Conservation (phyloP, 2,329 filamentous ascomycete species). For the Pseudocercospora crystallina region DNA sequence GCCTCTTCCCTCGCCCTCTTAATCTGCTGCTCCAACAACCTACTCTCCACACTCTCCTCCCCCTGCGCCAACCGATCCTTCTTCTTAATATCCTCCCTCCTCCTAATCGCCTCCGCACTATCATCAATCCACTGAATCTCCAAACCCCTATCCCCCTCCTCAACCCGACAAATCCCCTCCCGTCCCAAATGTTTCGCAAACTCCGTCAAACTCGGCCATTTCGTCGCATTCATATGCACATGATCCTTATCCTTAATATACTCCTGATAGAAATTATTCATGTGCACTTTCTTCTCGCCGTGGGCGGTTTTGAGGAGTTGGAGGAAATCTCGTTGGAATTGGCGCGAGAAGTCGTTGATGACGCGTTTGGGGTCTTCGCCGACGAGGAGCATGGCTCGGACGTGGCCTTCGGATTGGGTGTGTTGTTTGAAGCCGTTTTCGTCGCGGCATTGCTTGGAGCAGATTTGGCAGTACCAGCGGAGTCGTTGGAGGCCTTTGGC, state of each 20-base stretch:
- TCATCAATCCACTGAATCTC: slow-evolving; percentile 91
- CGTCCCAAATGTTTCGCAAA: slow-evolving; percentile 83
- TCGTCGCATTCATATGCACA: slow-evolving; percentile 90
- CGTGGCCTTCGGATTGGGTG: slow-evolving; percentile 78
- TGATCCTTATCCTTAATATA: slow-evolving; percentile 88
- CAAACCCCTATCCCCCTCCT: slow-evolving; percentile 84
- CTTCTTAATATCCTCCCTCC: slow-evolving; percentile 76
- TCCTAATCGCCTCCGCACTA: slow-evolving; percentile 76
- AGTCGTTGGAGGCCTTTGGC: slow-evolving; percentile 74
- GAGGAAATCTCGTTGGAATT: slow-evolving; percentile 81
- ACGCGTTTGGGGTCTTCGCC: slow-evolving; percentile 83
- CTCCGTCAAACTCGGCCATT: slow-evolving; percentile 83
- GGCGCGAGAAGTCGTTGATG: slow-evolving; percentile 76
- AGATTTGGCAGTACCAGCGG: slow-evolving; percentile 86
- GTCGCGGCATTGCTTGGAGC: slow-evolving; percentile 74
- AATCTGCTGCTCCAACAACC: slow-evolving; percentile 80
- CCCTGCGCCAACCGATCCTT: slow-evolving; percentile 87
- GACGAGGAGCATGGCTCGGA: slow-evolving; percentile 83
- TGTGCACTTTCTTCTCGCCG: slow-evolving; percentile 82
- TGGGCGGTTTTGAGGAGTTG: slow-evolving; percentile 77
- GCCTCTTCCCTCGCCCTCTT: slow-evolving; percentile 64
- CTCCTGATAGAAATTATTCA: slow-evolving; percentile 94
- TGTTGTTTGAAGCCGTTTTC: slow-evolving; percentile 88
- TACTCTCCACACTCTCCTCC: slow-evolving; percentile 85
- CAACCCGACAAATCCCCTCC: slow-evolving; percentile 84